Percentiles rank a stretch among this genome's conserved stretches.
These are phyloP conservation scores for Hyaloscypha variabilis DNA, from an alignment of 495 filamentous ascomycete genomes.

Conservation along the genomic window DNA sequence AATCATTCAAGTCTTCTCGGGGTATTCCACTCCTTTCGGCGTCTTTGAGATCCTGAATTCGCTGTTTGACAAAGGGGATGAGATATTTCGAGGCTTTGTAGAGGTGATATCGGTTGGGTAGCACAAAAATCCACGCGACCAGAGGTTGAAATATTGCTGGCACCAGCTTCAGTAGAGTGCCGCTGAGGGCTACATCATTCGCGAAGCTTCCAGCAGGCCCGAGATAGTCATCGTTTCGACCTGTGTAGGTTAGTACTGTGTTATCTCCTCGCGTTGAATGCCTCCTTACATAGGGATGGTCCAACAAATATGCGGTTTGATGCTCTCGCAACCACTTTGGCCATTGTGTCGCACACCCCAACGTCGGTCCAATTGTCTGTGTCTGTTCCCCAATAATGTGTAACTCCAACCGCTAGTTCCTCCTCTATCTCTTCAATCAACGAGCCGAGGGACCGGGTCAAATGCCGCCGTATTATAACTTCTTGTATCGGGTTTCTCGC, in stretches of 20 bases:
- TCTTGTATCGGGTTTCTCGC: slow-evolving; percentile 38
- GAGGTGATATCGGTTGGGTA: slow-evolving; percentile 41
- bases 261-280: too few species aligned
- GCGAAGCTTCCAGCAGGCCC: slow-evolving; percentile 44
- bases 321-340: slow-evolving; percentile 53
- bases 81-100: slow-evolving; percentile 35
- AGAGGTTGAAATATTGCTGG: slow-evolving; percentile 43
- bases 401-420: slow-evolving; percentile 39
- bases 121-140: slow-evolving; percentile 35
- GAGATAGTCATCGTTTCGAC: slow-evolving; percentile 46
- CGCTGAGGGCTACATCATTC: slow-evolving; percentile 36
- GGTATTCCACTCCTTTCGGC: background rate
- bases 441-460: slow-evolving; percentile 44
- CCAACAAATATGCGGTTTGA: slow-evolving; percentile 63
- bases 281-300: slow-evolving; percentile 46
- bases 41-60: slow-evolving; percentile 7
- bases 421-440: slow-evolving; percentile 45
- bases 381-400: slow-evolving; percentile 38
- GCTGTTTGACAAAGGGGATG: slow-evolving; percentile 27
- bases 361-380: slow-evolving; percentile 39
- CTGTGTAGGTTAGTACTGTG: slow-evolving; percentile 37
- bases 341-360: slow-evolving; percentile 39
- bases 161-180: slow-evolving; percentile 37
- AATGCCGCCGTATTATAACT: slow-evolving; percentile 36
- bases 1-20: slow-evolving; percentile 35